Base-by-base conservation (phyloP, 2,329 filamentous ascomycete species). In the Karstenula rhodostoma region DNA sequence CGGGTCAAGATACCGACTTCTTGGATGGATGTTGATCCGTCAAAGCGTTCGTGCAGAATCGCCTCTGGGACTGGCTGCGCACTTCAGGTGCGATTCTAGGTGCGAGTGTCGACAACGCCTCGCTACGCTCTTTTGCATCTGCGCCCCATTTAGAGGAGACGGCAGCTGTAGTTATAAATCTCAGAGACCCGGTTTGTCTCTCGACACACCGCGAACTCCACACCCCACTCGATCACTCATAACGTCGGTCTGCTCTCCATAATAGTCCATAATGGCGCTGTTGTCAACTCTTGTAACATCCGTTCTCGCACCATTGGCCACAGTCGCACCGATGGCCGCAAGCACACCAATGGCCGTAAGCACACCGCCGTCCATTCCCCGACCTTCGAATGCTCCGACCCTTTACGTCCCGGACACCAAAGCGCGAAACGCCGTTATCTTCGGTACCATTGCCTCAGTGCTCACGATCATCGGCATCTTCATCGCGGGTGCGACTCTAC, bases 391-490 rank as follows among this genome's bases (percentile, higher is more conserved):
- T n/a, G 13, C 2, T 19, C 48, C 48, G 8, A 50, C 48, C 13
- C 10, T 53, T 15, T 22, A 27, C 19, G 19, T n/a, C 13, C n/a
- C 57, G 6, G 50, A 59, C 50, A 29, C 40, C 25, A 22, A 59
- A 49, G 29, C 44, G 6, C 57, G 43, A 19, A 59, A 29, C 17
- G 53, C 57, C 19, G 54, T 59, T 29, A 40, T 59, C 42, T 59
- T 59, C 25, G 57, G 57, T 25, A 40, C 46, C 22, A 42, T 59
- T 33, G 42, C 49, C 6, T 54, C 50, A 2, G 48, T 48, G 27
- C 32, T 59, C 22, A 50, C 49, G 3, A 43, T 22, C 8, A 32
- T 59, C 23, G 50, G 49, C 1, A 37, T 55, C 17, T 8, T 59
- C 17, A 13, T 59, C 22, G 33, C 49, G 22, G 42, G 37, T 27